phyloP scores from a whole-genome alignment of 192 early-diverging fungal species.

The Backusella circina region DNA sequence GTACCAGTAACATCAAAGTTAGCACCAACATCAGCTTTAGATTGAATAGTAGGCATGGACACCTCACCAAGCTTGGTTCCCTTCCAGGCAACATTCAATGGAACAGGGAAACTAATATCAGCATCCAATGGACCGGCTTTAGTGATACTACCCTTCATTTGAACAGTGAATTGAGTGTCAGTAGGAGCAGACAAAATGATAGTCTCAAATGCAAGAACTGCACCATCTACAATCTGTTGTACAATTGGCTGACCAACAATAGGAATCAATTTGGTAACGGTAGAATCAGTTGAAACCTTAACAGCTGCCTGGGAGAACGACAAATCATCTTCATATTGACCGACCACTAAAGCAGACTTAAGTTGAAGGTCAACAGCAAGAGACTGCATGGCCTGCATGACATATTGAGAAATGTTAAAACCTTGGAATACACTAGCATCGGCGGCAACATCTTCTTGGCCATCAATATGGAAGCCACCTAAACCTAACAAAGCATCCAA shows the following conservation, averaged over 20 bases:
- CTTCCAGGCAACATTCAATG: slow-evolving; percentile 36
- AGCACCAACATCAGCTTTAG: slow-evolving; percentile 46
- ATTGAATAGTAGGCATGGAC: slow-evolving; percentile 38
- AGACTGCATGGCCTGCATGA: slow-evolving; percentile 41
- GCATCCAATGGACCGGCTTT: slow-evolving; percentile 50
- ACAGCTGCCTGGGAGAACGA: slow-evolving; percentile 37
- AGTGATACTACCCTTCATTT: slow-evolving; percentile 40
- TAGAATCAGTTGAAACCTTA: slow-evolving; percentile 40
- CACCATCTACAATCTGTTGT: slow-evolving; percentile 43
- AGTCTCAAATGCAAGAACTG: slow-evolving; percentile 34
- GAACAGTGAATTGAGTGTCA: slow-evolving; percentile 38
- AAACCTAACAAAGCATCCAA: slow-evolving; percentile 41
- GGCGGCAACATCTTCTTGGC: slow-evolving; percentile 16
- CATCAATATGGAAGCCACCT: slow-evolving; percentile 30
- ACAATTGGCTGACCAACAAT: slow-evolving; percentile 55
- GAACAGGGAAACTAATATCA: slow-evolving; percentile 40
- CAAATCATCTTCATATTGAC: slow-evolving; percentile 45
- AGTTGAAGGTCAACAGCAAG: slow-evolving; percentile 47
- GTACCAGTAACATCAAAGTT: slow-evolving; percentile 36
- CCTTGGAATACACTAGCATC: slow-evolving; percentile 31
- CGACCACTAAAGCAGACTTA: slow-evolving; percentile 40
- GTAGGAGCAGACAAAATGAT: slow-evolving; percentile 36
- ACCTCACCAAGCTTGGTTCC: slow-evolving; percentile 42
- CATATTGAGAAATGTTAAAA: slow-evolving; percentile 44
- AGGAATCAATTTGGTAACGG: slow-evolving; percentile 46